These are phyloP conservation scores for Pseudocercospora vitis DNA, from an alignment of 2,329 filamentous ascomycete genomes.

Conservation along the genomic window DNA sequence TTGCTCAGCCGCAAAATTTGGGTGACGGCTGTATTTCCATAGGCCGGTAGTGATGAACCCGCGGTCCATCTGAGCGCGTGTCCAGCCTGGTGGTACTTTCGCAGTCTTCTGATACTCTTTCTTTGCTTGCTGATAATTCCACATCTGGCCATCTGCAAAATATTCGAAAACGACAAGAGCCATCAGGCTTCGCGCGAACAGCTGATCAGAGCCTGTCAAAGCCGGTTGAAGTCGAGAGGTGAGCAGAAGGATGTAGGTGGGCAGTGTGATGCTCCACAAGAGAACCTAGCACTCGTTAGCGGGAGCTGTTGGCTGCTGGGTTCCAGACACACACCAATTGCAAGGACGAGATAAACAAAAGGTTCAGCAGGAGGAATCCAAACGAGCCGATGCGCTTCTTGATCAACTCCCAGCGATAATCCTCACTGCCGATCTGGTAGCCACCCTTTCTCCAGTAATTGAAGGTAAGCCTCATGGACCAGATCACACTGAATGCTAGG, in stretches of 20 bases:
- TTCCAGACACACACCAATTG: slow-evolving; percentile 56
- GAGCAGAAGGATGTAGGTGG: slow-evolving; percentile 80
- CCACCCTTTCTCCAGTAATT: slow-evolving; percentile 98
- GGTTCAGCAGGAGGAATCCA: slow-evolving; percentile 80
- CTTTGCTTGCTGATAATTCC: slow-evolving; percentile 84
- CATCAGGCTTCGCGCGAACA: slow-evolving; percentile 58
- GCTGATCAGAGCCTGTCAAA: slow-evolving; percentile 54
- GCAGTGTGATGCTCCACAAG: slow-evolving; percentile 74
- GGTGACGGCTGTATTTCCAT: slow-evolving; percentile 86
- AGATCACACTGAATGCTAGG: slow-evolving; percentile 68
- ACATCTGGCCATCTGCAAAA: slow-evolving; percentile 90
- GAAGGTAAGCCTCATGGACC: slow-evolving; percentile 74
- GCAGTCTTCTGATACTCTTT: slow-evolving; percentile 69
- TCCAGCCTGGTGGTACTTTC: slow-evolving; percentile 61
- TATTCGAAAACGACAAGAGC: slow-evolving; percentile 65
- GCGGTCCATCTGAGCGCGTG: slow-evolving; percentile 76
- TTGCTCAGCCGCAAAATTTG: slow-evolving; percentile 93
- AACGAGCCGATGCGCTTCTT: slow-evolving; percentile 62
- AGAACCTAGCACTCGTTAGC: slow-evolving; percentile 56
- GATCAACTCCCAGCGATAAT: slow-evolving; percentile 88
- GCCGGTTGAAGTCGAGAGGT: slow-evolving; percentile 60
- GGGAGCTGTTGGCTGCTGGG: not conserved
- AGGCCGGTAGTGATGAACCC: slow-evolving; percentile 84
- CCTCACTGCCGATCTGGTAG: slow-evolving; percentile 83
- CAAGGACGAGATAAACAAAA: slow-evolving; percentile 80